Base-by-base conservation (phyloP, 2,329 filamentous ascomycete species). In the Acarospora socialis region DNA sequence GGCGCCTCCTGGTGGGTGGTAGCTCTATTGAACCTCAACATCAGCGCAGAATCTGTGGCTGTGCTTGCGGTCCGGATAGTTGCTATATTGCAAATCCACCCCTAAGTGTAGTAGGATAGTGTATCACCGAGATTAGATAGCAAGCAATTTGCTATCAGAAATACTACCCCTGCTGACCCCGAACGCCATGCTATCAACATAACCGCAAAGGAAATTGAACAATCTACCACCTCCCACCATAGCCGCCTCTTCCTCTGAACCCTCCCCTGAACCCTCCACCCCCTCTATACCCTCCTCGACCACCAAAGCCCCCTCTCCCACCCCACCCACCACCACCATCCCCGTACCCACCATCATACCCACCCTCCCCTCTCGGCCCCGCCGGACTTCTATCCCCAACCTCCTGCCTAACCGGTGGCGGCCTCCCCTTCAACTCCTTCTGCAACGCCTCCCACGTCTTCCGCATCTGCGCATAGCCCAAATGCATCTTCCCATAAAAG, bases 401-500 rank as follows among this genome's bases (percentile, higher is more conserved):
- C 25, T 56, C 52, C 7, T 58, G 47, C 45, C 71, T 65, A 13
- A 63, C 59, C 12, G 71, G 73, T 23, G 73, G 70, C 28, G 67
- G 64, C 17, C 81, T 65, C 2, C 77, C 77, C 51, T 83, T 81
- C 56, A 93, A 66, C 52, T 94, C 84, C 56, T 84, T 84, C 31
- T 78, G 78, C 40, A 98, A 73, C n/a, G 70, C 63, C 34, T 93
- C 84, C 48, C 73, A 84, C 3, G 84, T 90, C 66, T 90, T 92
- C 46, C 90, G 74, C 90, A 98, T 98, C 59, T 93, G 82, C 10
- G 90, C 90, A 53, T 95, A 98, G 0, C 90, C 90, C 35, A 98
- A 61, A 52, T 98, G 90, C 90, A 98, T 98, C 66, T 98, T 98
- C 14, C 90, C 90, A 56, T 94, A 95, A 53, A 98, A 98, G 55